phyloP scores from a whole-genome alignment of 148 eudicot species.

The Talinum fruticosum region DNA sequence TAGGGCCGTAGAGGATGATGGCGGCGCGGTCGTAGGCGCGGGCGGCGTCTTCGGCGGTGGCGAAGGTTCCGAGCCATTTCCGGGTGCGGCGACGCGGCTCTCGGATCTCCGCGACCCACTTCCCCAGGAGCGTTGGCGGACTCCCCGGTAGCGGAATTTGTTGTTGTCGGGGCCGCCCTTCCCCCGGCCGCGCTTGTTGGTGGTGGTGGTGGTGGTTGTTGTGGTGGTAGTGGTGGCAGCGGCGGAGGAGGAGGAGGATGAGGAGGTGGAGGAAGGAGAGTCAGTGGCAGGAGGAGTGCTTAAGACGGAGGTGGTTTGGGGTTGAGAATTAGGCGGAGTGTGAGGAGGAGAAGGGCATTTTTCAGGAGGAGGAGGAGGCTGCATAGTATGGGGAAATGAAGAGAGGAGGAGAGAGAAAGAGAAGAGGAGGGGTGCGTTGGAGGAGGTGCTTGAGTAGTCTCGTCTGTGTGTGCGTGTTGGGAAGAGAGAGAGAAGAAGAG shows the following conservation, averaged over 20 bases:
- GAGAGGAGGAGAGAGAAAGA: slow-evolving; percentile 1
- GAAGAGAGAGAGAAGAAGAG: slow-evolving; percentile 14
- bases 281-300: background rate
- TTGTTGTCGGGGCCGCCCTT: slow-evolving; percentile 79
- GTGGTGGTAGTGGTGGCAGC: slow-evolving; percentile 14
- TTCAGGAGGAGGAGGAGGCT: slow-evolving; percentile 8
- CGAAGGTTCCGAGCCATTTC: slow-evolving; percentile 87
- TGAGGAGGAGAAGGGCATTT: background rate
- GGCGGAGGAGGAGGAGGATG: slow-evolving; percentile 27
- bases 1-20: slow-evolving; percentile 57
- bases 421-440: background rate
- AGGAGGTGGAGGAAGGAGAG: slow-evolving; percentile 16
- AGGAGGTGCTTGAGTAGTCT: slow-evolving; percentile 15
- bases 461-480: slow-evolving; percentile 13
- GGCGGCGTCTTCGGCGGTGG: slow-evolving; percentile 95
- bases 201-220: background rate
- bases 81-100: slow-evolving; percentile 81
- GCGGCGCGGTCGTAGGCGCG: slow-evolving; percentile 96
- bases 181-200: slow-evolving; percentile 40
- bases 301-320: background rate
- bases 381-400: slow-evolving; percentile 2
- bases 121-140: slow-evolving; percentile 92
- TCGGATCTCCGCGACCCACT: slow-evolving; percentile 96
- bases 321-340: background rate
- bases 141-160: slow-evolving; percentile 78